Evolutionary conservation across 2,329 filamentous ascomycete genomes (phyloP).

Genomic region (Intubia oerlemansii): DNA sequence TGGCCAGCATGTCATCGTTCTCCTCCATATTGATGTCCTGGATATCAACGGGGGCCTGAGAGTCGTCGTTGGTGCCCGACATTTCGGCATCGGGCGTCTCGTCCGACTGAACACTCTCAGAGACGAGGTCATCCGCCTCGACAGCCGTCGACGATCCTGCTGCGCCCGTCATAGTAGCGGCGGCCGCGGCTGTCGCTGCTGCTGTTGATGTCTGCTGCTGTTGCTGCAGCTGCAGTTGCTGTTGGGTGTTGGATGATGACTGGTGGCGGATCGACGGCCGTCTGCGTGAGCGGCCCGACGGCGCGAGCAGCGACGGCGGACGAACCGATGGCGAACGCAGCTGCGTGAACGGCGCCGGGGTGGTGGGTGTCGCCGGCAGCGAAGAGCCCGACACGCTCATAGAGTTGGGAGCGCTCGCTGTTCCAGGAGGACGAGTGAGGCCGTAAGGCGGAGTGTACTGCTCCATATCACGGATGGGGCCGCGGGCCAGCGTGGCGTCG

Average conservation of each 20-base stretch:
- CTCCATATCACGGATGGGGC: conserved; percentile 63
- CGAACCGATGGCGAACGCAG: conserved; percentile 32
- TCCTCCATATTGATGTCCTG: conserved; percentile 67
- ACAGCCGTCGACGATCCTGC: too few relatives aligned
- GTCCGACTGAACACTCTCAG: conserved; percentile 65
- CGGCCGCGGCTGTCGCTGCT: too few relatives aligned
- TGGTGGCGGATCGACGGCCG: conserved; percentile 80
- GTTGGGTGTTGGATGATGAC: too few relatives aligned
- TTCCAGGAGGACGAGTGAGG: conserved; percentile 34
- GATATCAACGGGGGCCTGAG: conserved; percentile 68
- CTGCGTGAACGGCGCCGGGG: conserved; percentile 51
- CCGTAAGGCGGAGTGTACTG: conserved; percentile 66
- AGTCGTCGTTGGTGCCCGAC: conserved; percentile 65
- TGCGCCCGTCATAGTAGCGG: too few relatives aligned
- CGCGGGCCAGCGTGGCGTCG: too few relatives aligned
- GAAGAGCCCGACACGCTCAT: too few relatives aligned
- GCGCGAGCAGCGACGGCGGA: conserved; percentile 28
- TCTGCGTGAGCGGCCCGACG: conserved; percentile 35
- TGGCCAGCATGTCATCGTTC: conserved; percentile 56
- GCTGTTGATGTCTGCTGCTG: too few relatives aligned
- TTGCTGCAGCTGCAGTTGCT: too few relatives aligned
- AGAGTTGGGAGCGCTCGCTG: too few relatives aligned
- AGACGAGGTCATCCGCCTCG: conserved; percentile 69
- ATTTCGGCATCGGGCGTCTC: conserved; percentile 58
- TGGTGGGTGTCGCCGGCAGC: conserved; percentile 84